These are phyloP conservation scores for Fusarium piperis DNA, from an alignment of 2,329 filamentous ascomycete species.

Conservation along the genomic window DNA sequence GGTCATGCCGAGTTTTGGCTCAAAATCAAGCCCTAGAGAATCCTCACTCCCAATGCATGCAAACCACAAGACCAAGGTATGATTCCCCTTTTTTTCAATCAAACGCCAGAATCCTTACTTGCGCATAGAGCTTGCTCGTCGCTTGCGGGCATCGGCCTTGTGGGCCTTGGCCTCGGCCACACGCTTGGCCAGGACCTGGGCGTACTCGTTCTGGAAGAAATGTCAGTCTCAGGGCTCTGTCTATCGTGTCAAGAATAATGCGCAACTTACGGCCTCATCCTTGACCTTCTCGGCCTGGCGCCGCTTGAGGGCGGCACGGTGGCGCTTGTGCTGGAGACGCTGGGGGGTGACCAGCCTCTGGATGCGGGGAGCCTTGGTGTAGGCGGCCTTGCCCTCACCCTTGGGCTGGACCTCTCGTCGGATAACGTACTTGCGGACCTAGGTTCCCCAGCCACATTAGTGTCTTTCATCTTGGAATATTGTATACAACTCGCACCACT, in stretches of 20 bases:
- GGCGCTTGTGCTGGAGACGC: conserved; percentile 99
- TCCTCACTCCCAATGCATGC: conserved; percentile 55
- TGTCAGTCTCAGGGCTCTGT: background rate
- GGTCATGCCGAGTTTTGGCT: conserved; percentile 30
- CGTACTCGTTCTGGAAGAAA: conserved; percentile 87
- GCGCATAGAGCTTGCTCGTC: conserved; percentile 93
- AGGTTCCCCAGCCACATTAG: conserved; percentile 54
- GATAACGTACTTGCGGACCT: conserved; percentile 99
- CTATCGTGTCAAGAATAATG: too few relatives aligned
- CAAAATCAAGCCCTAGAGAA: conserved; percentile 46
- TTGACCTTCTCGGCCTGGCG: conserved; percentile 96
- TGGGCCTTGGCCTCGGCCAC: conserved; percentile 94
- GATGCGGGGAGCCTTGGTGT: conserved; percentile 99
- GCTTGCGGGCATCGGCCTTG: conserved; percentile 95
- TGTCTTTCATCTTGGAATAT: conserved; percentile 36
- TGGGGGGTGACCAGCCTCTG: conserved; percentile 99
- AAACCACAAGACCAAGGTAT: conserved; percentile 52
- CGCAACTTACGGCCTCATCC: conserved; percentile 90
- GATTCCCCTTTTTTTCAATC: conserved; percentile 48
- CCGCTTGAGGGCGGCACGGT: conserved; percentile 97
- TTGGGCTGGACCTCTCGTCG: conserved; percentile 97
- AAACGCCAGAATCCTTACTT: conserved; percentile 69
- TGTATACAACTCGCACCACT: conserved; percentile 38
- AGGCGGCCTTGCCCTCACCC: conserved; percentile 96
- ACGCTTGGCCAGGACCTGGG: conserved; percentile 95